These are phyloP conservation scores for Ogataea saltuana DNA, from an alignment of 805 yeast species.

Conservation along the genomic window DNA sequence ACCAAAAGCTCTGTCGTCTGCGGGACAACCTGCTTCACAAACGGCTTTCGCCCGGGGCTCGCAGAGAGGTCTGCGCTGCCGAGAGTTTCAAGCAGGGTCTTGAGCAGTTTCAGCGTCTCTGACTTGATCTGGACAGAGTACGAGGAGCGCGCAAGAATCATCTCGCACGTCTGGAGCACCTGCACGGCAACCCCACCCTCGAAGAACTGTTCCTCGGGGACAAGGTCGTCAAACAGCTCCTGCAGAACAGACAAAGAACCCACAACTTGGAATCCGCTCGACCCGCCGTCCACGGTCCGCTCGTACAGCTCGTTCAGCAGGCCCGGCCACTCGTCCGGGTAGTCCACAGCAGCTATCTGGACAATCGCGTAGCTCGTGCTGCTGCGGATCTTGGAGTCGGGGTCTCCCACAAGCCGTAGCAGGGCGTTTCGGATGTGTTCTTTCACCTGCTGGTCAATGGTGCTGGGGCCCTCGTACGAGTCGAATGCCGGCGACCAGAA, in stretches of 20 bases:
- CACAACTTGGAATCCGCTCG: slow-evolving; percentile 38
- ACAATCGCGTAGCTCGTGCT: slow-evolving; percentile 74
- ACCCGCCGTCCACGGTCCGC: slow-evolving; percentile 30
- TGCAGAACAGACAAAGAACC: slow-evolving; percentile 63
- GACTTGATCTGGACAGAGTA: slow-evolving; percentile 41
- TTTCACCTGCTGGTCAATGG: slow-evolving; percentile 54
- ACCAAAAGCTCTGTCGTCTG: slow-evolving; percentile 29
- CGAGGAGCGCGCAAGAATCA: slow-evolving; percentile 35
- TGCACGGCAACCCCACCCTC: slow-evolving; percentile 64
- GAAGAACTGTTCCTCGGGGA: slow-evolving; percentile 85
- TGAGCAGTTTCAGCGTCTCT: slow-evolving; percentile 52
- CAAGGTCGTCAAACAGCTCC: slow-evolving; percentile 82
- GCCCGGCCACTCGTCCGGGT: slow-evolving; percentile 95
- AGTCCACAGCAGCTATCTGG: slow-evolving; percentile 85
- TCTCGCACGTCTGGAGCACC: slow-evolving; percentile 51
- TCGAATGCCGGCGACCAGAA: slow-evolving; percentile 86
- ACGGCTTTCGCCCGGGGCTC: slow-evolving; percentile 37
- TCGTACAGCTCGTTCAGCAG: slow-evolving; percentile 52
- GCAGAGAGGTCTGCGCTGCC: slow-evolving; percentile 50
- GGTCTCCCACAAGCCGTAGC: slow-evolving; percentile 47
- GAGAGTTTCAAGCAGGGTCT: slow-evolving; percentile 53
- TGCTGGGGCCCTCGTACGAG: slow-evolving; percentile 62
- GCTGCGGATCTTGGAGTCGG: slow-evolving; percentile 60
- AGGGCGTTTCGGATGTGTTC: slow-evolving; percentile 49
- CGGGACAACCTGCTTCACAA: slow-evolving; percentile 36